Evolutionary conservation across 129 eudicot genomes (phyloP).

Genomic region (Artemisia annua): DNA sequence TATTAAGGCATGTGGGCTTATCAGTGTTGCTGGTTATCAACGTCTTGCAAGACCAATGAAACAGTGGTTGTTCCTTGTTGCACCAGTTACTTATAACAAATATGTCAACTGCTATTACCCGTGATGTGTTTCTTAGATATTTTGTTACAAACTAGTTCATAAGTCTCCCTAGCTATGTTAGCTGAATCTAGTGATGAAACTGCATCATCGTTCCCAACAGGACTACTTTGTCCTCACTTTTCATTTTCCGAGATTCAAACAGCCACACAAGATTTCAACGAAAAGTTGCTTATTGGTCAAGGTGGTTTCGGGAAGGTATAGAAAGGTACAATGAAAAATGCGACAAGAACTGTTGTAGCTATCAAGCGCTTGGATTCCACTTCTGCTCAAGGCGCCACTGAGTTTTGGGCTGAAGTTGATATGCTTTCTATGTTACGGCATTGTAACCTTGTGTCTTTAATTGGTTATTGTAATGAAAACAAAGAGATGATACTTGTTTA

Average conservation of each 20-base stretch:
- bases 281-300: neutral
- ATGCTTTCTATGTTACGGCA: slow-evolving; percentile 31
- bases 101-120: neutral
- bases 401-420: slow-evolving; percentile 35
- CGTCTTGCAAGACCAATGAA: too few species aligned
- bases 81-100: too few species aligned
- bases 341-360: neutral
- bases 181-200: neutral
- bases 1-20: too few species aligned
- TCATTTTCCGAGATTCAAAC: neutral
- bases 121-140: too few species aligned
- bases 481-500: slow-evolving; percentile 17
- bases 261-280: neutral
- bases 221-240: neutral
- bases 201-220: neutral
- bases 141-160: too few species aligned
- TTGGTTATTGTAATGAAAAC: slow-evolving; percentile 25
- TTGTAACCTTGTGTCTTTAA: slow-evolving; percentile 26
- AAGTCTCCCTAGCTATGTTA: neutral
- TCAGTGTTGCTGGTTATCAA: too few species aligned
- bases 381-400: neutral
- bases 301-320: slow-evolving; percentile 2
- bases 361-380: neutral
- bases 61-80: too few species aligned
- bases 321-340: neutral